Evolutionary conservation across 2,329 filamentous ascomycete species (phyloP).

Genomic region (Claviceps paspali): DNA sequence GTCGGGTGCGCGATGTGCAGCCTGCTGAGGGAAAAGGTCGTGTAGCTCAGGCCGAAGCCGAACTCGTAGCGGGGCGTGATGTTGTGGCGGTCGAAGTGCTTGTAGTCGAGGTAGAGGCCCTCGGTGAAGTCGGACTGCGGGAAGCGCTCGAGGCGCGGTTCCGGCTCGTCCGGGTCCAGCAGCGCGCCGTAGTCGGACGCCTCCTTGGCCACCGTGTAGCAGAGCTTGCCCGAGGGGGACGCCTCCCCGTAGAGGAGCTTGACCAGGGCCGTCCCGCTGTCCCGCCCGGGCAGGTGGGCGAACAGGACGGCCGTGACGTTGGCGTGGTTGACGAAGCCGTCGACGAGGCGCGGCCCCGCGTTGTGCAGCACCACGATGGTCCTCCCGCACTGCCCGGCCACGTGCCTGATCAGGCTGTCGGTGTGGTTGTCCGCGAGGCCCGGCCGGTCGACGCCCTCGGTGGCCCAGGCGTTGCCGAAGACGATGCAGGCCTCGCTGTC

Average conservation of each 20-base stretch:
- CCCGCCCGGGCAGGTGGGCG: conserved; percentile 50
- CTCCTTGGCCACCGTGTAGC: conserved; percentile 44
- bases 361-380: conserved; percentile 53
- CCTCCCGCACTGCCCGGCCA: conserved; percentile 43
- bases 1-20: conserved; percentile 14
- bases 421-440: conserved; percentile 51
- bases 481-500: conserved; percentile 50
- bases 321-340: conserved; percentile 44
- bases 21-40: conserved; percentile 32
- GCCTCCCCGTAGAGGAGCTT: conserved; percentile 41
- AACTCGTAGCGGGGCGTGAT: conserved; percentile 39
- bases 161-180: conserved; percentile 23
- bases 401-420: conserved; percentile 38
- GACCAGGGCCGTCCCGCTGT: conserved; percentile 40
- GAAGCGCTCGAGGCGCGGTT: conserved; percentile 35
- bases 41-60: conserved; percentile 41
- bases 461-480: conserved; percentile 52
- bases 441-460: conserved; percentile 53
- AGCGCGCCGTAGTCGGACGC: conserved; percentile 38
- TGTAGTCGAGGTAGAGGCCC: conserved; percentile 38
- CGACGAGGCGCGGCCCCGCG: conserved; percentile 44
- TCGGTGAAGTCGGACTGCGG: conserved; percentile 37
- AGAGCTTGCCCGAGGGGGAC: conserved; percentile 42
- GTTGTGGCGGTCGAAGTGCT: conserved; percentile 32
- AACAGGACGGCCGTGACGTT: conserved; percentile 51